Evolutionary conservation across 768 basidiomycete species (phyloP), one percentile per base, ranked within the genome.

Genomic region (Leccinum uliginosum): DNA sequence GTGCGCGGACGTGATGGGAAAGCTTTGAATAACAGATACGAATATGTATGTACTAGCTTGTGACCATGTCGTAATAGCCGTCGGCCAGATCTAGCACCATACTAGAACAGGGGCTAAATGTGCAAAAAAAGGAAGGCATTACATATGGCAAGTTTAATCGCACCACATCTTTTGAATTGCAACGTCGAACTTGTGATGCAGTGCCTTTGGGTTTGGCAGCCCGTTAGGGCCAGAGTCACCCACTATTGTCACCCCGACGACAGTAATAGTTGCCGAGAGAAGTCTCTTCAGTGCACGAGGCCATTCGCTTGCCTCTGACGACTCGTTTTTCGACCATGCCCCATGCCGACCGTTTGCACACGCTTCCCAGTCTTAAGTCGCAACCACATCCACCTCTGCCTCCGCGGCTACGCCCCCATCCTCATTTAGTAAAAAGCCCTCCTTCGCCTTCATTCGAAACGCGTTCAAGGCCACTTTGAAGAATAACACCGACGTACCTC

Each of bases 361-460:
- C 70, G 82, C 85, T 17, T 75, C 90, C 6, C 85, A 87, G 61
- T 83, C 87, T 4, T 91, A 88, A 6, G 78, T 90, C 44, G 80
- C 82, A 27, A 80, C 80, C 1, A 76, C 82, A 1, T 64, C 73
- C 47, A 71, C 67, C 0, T 55, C 63, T 3, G 55, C 44, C 1
- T 69, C 67, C 27, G 51, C 59, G 2, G 55, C 53, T 24, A 32
- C 63, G 8, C 52, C 50, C 34, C 60, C 64, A 45, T 73, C 83
- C n/a, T 76, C 83, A 1, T 88, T 91, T 67, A 75, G 83, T 44
- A 90, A 90, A 75, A 93, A 93, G 65, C 71, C 87, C 2, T 93
- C 91, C 0, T 92, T 93, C 58, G 91, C 91, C 2, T 92, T 89
- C 15, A 83, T 93, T 58, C 84, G 89, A 38, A 91, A 91, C 67